These are phyloP conservation scores for Gleditsia sinensis DNA, from an alignment of 306 rosid species.

Conservation along the genomic window DNA sequence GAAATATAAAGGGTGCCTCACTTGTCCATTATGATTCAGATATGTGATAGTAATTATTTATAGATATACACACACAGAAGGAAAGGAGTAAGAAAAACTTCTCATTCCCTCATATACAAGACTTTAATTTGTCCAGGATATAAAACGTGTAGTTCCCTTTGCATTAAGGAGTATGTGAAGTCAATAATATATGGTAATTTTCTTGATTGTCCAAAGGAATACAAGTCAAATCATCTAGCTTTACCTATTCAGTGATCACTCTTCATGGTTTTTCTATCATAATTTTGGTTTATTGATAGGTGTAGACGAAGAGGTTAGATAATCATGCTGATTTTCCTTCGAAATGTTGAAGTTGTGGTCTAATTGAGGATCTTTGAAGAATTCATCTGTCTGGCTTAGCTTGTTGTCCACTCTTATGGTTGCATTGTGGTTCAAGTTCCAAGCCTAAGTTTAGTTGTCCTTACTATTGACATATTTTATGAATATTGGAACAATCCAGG, in stretches of 20 bases:
- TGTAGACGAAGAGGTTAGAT: not conserved
- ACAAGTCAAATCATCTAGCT: slow-evolving; percentile 15
- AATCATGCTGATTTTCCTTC: slow-evolving; percentile 18
- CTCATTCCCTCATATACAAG: not conserved
- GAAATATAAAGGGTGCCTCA: not conserved
- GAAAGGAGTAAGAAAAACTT: not conserved
- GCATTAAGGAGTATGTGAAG: not conserved
- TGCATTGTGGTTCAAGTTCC: slow-evolving; percentile 24
- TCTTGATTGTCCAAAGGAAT: not conserved
- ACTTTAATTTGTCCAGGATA: slow-evolving; percentile 6
- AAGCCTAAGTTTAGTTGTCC: slow-evolving; percentile 22
- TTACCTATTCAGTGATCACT: not conserved
- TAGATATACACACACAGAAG: not conserved
- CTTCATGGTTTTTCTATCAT: slow-evolving; percentile 15
- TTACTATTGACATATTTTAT: slow-evolving; percentile 4
- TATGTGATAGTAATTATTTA: not conserved
- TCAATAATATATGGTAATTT: not conserved
- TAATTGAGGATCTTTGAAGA: slow-evolving; percentile 22
- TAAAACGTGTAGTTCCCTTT: not conserved
- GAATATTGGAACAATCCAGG: slow-evolving; percentile 52
- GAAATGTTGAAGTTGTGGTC: not conserved
- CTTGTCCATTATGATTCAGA: not conserved
- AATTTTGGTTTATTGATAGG: slow-evolving; percentile 17
- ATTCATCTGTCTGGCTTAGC: slow-evolving; percentile 8
- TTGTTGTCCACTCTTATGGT: not conserved